These are phyloP conservation scores for Cadophora luteo-olivacea DNA, from an alignment of 2,329 filamentous ascomycete genomes.

Conservation along the genomic window DNA sequence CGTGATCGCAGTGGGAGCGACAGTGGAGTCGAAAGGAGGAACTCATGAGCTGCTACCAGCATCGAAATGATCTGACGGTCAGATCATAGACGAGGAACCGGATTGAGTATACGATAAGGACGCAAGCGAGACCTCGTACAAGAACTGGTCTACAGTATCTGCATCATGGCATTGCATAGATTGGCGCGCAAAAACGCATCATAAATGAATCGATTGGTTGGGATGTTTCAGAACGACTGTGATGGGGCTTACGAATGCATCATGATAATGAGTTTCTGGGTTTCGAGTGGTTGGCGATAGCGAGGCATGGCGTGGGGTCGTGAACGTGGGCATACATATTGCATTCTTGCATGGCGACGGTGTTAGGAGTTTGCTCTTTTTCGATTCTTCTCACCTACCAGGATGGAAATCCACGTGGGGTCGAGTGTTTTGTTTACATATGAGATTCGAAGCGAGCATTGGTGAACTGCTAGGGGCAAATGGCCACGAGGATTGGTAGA, in stretches of 20 bases:
- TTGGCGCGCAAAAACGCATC: neutral
- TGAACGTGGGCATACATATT: constrained; percentile 7
- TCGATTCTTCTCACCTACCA: neutral
- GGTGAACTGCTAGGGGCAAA: neutral
- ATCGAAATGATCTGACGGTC: neutral
- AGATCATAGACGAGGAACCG: neutral
- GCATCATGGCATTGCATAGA: constrained; percentile 13
- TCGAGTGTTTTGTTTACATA: constrained; percentile 4
- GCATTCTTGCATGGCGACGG: constrained; percentile 16
- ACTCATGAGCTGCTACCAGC: neutral
- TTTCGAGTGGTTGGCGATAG: neutral
- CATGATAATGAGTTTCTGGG: constrained; percentile 14
- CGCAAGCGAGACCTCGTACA: neutral
- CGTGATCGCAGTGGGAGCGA: constrained; percentile 40
- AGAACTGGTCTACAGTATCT: neutral
- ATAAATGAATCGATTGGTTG: neutral
- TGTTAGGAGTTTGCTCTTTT: constrained; percentile 17
- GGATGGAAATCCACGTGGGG: neutral
- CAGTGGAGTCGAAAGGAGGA: constrained; percentile 20
- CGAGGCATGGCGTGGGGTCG: neutral
- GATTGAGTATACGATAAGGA: too few species aligned
- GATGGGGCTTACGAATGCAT: neutral
- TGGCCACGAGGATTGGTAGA: neutral
- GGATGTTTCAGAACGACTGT: neutral
- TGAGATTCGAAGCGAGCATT: neutral